These are phyloP conservation scores for Monosporascus ibericus DNA, from an alignment of 2,329 filamentous ascomycete species.

Conservation along the genomic window DNA sequence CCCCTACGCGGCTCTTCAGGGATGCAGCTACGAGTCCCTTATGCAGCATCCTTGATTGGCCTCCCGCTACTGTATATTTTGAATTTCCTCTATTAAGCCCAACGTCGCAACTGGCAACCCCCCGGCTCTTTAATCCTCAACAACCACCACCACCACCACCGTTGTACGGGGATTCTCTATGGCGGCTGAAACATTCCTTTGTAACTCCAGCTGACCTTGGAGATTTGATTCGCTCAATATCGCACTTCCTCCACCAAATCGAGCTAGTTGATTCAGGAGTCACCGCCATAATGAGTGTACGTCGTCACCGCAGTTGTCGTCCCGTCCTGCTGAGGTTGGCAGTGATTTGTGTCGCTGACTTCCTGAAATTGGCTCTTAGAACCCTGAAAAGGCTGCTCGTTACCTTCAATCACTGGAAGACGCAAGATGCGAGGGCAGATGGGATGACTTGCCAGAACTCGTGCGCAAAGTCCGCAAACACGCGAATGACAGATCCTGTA, in stretches of 20 bases:
- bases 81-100: background rate
- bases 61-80: no score
- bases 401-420: constrained; percentile 81
- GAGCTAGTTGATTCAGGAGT: constrained; percentile 1
- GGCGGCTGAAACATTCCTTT: background rate
- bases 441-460: constrained; percentile 80
- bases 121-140: background rate
- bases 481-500: constrained; percentile 80
- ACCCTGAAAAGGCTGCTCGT: constrained; percentile 68
- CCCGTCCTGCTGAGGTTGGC: constrained; percentile 1
- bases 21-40: no score
- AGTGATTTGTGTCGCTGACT: constrained; percentile 5
- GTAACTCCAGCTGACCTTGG: background rate
- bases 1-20: no score
- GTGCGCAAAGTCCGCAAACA: constrained; percentile 93
- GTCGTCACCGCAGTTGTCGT: constrained; percentile 7
- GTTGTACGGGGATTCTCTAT: background rate
- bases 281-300: constrained; percentile 23
- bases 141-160: background rate
- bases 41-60: no score
- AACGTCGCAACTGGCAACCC: background rate
- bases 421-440: constrained; percentile 81
- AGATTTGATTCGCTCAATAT: background rate
- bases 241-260: background rate
- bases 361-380: constrained; percentile 24